These are phyloP conservation scores for Phytopythium kandeliae DNA, from an alignment of 352 stramenopile species.

Conservation along the genomic window DNA sequence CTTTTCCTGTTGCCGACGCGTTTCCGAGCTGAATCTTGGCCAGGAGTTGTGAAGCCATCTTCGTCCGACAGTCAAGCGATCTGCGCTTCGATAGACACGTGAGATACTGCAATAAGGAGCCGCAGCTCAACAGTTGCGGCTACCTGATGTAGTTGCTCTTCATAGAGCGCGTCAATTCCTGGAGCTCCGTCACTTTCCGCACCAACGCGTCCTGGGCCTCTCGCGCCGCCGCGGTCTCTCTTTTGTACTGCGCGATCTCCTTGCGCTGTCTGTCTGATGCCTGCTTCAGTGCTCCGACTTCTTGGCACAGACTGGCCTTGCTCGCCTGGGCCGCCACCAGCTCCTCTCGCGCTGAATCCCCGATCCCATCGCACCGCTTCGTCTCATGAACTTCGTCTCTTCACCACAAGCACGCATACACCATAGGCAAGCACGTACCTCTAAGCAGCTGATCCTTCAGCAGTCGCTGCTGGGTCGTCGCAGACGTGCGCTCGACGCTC, in stretches of 20 bases:
- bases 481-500: slow-evolving; percentile 38
- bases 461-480: slow-evolving; percentile 37
- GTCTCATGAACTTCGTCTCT: background rate
- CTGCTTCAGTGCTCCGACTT: slow-evolving; percentile 53
- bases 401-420: too few species aligned
- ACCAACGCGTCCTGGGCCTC: slow-evolving; percentile 38
- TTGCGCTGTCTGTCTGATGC: slow-evolving; percentile 32
- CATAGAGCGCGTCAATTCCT: slow-evolving; percentile 22
- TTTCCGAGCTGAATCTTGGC: slow-evolving; percentile 29
- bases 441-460: slow-evolving; percentile 49
- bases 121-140: background rate
- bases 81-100: slow-evolving; percentile 12
- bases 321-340: slow-evolving; percentile 30
- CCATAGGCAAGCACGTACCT: slow-evolving; percentile 12
- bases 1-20: slow-evolving; percentile 10
- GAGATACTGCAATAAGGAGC: background rate
- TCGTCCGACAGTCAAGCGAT: slow-evolving; percentile 49
- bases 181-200: slow-evolving; percentile 38
- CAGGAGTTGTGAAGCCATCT: slow-evolving; percentile 44
- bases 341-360: slow-evolving; percentile 44
- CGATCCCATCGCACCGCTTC: background rate
- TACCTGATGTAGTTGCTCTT: slow-evolving; percentile 64
- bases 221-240: slow-evolving; percentile 34
- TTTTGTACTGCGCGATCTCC: slow-evolving; percentile 35
- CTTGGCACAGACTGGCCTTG: slow-evolving; percentile 48